Conservation (phyloP, 805 yeast genomes). For the Ogataea thermomethanolica region DNA sequence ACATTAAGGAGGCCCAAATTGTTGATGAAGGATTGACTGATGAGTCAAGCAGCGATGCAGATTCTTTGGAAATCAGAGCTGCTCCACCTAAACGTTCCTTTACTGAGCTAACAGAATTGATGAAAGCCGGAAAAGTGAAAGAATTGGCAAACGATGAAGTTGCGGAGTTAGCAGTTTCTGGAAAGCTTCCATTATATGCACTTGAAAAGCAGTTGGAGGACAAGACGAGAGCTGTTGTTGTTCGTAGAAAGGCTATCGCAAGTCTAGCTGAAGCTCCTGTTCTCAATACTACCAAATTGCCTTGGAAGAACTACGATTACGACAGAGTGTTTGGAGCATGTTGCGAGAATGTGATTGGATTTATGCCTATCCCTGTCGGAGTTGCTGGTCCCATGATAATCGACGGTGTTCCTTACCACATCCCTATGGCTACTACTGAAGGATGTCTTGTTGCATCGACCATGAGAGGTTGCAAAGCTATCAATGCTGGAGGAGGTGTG, state of each 20-base stretch:
- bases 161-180: constrained; percentile 61
- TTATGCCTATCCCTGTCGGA: constrained; percentile 94
- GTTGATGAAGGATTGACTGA: constrained; percentile 27
- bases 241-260: constrained; percentile 92
- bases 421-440: constrained; percentile 99
- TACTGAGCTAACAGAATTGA: constrained; percentile 58
- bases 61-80: constrained; percentile 19
- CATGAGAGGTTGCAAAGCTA: constrained; percentile 98
- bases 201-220: constrained; percentile 88
- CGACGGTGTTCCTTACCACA: constrained; percentile 83
- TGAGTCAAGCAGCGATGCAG: constrained; percentile 33
- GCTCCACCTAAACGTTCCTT: constrained; percentile 38
- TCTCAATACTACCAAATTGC: constrained; percentile 66
- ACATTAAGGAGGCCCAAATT: constrained; percentile 35
- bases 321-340: constrained; percentile 98
- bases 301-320: constrained; percentile 81
- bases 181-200: constrained; percentile 88
- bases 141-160: constrained; percentile 71
- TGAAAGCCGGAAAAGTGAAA: constrained; percentile 70
- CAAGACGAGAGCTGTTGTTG: constrained; percentile 86
- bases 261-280: constrained; percentile 78
- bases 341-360: constrained; percentile 98
- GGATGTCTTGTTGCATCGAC: constrained; percentile 98
- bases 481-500: constrained; percentile 96
- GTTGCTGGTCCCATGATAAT: constrained; percentile 94